Evolutionary conservation across 2,329 filamentous ascomycete species (phyloP).

Genomic region (Xylariaceae sp.): DNA sequence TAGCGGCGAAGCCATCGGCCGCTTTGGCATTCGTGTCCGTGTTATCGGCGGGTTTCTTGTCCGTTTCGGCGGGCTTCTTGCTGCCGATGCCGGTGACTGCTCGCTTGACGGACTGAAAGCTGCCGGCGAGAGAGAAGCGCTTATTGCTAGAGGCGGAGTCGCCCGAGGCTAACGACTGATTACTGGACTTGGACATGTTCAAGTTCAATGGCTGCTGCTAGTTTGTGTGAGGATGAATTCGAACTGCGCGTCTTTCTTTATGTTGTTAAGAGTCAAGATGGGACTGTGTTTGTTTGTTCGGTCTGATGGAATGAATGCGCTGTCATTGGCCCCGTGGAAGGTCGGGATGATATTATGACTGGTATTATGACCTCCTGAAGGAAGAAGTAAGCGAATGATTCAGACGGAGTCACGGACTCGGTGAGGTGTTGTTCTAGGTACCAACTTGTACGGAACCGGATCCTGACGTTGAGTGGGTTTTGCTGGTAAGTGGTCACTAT

Average conservation of each 20-base stretch:
- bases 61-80: slow-evolving; percentile 2
- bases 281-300: not conserved
- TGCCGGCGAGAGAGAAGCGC: slow-evolving; percentile 13
- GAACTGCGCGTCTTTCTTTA: no score
- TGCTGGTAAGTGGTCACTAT: no score
- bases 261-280: no score
- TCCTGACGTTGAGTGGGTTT: no score
- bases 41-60: not conserved
- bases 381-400: no score
- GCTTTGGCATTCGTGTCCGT: not conserved
- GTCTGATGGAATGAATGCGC: not conserved
- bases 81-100: slow-evolving; percentile 10
- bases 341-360: no score
- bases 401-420: no score
- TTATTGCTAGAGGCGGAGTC: not conserved
- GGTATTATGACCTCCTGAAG: no score
- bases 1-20: not conserved
- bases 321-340: not conserved
- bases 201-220: not conserved
- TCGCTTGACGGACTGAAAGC: slow-evolving; percentile 10
- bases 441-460: no score
- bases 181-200: slow-evolving; percentile 11
- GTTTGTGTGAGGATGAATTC: not conserved
- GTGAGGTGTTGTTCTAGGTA: no score
- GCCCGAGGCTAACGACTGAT: slow-evolving; percentile 1